These are phyloP conservation scores for Macadamia tetraphylla DNA, from an alignment of 164 flowering plant species.

Conservation along the genomic window DNA sequence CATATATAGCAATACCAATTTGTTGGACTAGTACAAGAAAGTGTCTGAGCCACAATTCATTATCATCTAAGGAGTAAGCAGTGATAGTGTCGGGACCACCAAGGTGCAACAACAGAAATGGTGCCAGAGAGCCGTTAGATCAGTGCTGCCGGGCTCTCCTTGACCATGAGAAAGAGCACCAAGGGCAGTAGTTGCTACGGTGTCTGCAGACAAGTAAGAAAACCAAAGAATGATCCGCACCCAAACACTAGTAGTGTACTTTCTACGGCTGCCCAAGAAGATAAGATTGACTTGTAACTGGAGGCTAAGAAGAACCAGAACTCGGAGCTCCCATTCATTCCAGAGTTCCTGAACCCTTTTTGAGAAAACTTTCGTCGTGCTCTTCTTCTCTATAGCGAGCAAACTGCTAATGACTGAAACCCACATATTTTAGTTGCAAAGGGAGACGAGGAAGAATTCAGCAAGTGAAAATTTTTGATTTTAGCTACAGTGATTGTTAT, in stretches of 20 bases:
- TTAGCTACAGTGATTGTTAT: too few relatives aligned
- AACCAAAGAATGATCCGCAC: slow-evolving; percentile 23
- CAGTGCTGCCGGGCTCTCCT: background rate
- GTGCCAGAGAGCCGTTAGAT: background rate
- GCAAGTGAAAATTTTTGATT: too few relatives aligned
- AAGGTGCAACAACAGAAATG: too few relatives aligned
- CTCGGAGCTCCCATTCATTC: slow-evolving; percentile 24
- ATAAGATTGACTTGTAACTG: slow-evolving; percentile 20
- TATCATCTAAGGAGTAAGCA: too few relatives aligned
- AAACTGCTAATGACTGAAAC: too few relatives aligned
- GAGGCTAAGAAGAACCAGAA: slow-evolving; percentile 25
- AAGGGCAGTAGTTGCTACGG: slow-evolving; percentile 26
- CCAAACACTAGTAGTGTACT: background rate
- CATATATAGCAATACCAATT: too few relatives aligned
- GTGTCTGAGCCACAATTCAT: too few relatives aligned
- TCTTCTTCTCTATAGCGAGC: too few relatives aligned
- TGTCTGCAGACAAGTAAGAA: slow-evolving; percentile 30
- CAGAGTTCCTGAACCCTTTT: slow-evolving; percentile 5
- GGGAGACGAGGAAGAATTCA: too few relatives aligned
- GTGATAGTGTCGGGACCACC: too few relatives aligned
- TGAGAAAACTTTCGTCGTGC: background rate
- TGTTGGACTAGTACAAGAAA: too few relatives aligned
- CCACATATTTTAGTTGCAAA: too few relatives aligned
- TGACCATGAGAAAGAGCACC: slow-evolving; percentile 18
- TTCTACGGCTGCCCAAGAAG: slow-evolving; percentile 22